Percentiles rank a stretch among this genome's conserved stretches.
Evolutionary conservation across 192 early-diverging fungal species (phyloP).

Genomic region (Spizellomyces punctatus): DNA sequence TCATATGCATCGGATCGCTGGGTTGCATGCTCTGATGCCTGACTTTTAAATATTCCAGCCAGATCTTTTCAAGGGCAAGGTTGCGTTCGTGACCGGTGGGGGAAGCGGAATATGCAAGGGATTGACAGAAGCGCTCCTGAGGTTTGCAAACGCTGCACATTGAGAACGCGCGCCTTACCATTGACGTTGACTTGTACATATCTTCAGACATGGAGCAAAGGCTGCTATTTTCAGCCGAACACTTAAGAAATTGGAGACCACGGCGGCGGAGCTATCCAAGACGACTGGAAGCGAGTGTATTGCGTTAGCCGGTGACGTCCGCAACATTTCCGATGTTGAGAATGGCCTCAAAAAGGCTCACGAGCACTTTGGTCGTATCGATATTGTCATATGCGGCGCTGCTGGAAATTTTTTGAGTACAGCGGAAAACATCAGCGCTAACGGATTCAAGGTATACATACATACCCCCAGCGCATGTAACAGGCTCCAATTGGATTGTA

Average conservation of each 20-base stretch:
- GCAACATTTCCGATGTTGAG: conserved; percentile 60
- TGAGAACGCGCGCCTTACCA: neutral
- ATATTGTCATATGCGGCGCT: conserved; percentile 66
- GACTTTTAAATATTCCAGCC: neutral
- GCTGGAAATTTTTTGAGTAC: conserved; percentile 78
- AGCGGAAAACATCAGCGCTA: conserved; percentile 64
- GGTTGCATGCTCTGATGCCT: neutral
- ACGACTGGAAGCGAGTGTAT: conserved; percentile 50
- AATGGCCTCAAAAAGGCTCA: conserved; percentile 59
- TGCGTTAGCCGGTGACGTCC: conserved; percentile 65
- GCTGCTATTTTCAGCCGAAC: conserved; percentile 68
- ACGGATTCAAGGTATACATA: conserved; percentile 64
- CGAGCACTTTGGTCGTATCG: conserved; percentile 68
- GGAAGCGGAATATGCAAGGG: conserved; percentile 71
- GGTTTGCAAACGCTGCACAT: conserved; percentile 46
- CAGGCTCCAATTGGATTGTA: too few relatives aligned
- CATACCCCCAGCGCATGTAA: too few relatives aligned
- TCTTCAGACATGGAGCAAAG: conserved; percentile 42
- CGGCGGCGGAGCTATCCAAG: conserved; percentile 63
- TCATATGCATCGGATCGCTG: too few relatives aligned
- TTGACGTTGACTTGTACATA: conserved; percentile 13
- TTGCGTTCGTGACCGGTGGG: conserved; percentile 69
- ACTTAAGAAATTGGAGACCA: conserved; percentile 64
- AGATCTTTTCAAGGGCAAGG: conserved; percentile 49
- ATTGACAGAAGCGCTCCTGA: conserved; percentile 66